Evolutionary conservation across 2,329 filamentous ascomycete species (phyloP).

Genomic region (Fusarium sambucinum): DNA sequence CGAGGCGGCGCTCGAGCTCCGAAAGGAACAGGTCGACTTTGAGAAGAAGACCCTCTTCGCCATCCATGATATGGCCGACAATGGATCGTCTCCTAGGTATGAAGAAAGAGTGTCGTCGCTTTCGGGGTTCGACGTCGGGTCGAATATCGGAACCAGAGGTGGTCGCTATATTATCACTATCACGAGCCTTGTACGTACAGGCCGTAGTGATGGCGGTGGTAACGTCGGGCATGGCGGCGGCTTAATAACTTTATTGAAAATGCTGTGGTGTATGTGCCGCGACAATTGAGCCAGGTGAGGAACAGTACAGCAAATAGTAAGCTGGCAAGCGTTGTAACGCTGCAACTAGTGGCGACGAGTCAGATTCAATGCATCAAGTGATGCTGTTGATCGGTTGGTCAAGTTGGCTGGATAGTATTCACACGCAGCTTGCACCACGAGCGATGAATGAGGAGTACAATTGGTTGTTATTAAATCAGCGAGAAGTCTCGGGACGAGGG

Average conservation of each 20-base stretch:
- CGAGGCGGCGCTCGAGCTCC: slow-evolving; percentile 87
- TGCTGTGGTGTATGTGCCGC: slow-evolving; percentile 29
- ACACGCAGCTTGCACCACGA: slow-evolving; percentile 40
- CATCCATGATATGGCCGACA: slow-evolving; percentile 71
- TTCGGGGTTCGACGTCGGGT: slow-evolving; percentile 49
- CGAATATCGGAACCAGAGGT: slow-evolving; percentile 58
- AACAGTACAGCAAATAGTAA: not conserved
- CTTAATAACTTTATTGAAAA: slow-evolving; percentile 15
- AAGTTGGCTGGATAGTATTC: slow-evolving; percentile 19
- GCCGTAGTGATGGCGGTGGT: slow-evolving; percentile 56
- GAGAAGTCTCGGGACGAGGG: slow-evolving; percentile 34
- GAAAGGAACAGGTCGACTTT: slow-evolving; percentile 84
- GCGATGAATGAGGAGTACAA: slow-evolving; percentile 40
- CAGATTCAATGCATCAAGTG: slow-evolving; percentile 20
- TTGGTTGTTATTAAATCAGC: slow-evolving; percentile 39
- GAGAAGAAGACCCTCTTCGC: slow-evolving; percentile 70
- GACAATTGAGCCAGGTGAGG: slow-evolving; percentile 3
- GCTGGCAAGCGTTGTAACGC: slow-evolving; percentile 32
- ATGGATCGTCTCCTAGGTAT: slow-evolving; percentile 69
- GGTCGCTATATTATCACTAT: slow-evolving; percentile 54
- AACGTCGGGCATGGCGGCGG: slow-evolving; percentile 53
- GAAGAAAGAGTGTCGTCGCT: slow-evolving; percentile 68
- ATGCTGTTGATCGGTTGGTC: slow-evolving; percentile 21
- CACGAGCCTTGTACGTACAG: slow-evolving; percentile 51
- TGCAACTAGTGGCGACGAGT: slow-evolving; percentile 30